Evolutionary conservation across 331 rosid genomes (phyloP).

Genomic region (Prunus yedoensis): DNA sequence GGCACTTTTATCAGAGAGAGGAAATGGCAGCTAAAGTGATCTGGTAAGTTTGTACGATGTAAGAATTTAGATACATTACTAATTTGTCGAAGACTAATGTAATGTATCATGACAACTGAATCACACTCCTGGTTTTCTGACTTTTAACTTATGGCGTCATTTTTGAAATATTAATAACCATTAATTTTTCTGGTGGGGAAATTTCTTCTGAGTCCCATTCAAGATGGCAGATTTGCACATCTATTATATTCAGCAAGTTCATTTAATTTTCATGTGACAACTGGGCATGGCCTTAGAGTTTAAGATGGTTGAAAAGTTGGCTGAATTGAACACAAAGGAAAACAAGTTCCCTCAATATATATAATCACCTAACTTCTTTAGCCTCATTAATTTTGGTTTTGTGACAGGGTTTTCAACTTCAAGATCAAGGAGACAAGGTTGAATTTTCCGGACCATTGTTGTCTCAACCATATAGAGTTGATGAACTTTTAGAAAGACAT

Average conservation of each 20-base stretch:
- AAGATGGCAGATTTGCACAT: too few relatives aligned
- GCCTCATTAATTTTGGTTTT: constrained; percentile 25
- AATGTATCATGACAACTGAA: background rate
- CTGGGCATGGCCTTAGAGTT: too few relatives aligned
- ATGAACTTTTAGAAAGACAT: constrained; percentile 83
- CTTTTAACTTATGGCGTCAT: background rate
- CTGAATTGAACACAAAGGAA: background rate
- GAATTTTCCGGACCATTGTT: constrained; percentile 92
- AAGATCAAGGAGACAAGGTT: constrained; percentile 79
- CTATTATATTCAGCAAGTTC: too few relatives aligned
- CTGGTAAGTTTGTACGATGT: constrained; percentile 50
- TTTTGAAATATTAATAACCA: too few relatives aligned
- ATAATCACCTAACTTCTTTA: background rate
- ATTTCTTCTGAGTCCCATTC: too few relatives aligned
- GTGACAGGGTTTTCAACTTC: constrained; percentile 68
- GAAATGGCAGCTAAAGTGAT: constrained; percentile 66
- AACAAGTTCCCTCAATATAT: background rate
- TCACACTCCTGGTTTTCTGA: background rate
- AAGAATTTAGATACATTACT: constrained; percentile 1
- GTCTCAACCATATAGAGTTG: constrained; percentile 82
- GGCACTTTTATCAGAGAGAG: constrained; percentile 71
- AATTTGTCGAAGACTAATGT: background rate
- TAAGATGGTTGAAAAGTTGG: too few relatives aligned
- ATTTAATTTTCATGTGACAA: too few relatives aligned
- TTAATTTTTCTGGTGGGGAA: too few relatives aligned